phyloP scores from a whole-genome alignment of 306 rosid genomes.

The Chamaecrista fasciculata region DNA sequence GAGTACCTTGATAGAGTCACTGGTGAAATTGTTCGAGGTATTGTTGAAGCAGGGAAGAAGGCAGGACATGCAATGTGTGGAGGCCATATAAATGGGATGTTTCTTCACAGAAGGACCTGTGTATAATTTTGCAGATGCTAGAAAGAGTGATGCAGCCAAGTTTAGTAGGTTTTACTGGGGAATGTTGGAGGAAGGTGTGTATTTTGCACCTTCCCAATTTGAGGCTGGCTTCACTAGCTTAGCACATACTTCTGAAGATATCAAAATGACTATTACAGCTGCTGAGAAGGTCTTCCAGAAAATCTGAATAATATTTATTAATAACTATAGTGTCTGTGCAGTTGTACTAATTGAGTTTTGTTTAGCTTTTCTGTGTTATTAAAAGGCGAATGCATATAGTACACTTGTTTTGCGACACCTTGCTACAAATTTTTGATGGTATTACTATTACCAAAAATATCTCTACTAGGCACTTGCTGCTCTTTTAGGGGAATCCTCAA shows the following conservation, averaged over 20 bases:
- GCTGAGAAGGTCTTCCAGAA: slow-evolving; percentile 57
- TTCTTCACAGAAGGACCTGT: slow-evolving; percentile 77
- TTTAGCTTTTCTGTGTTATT: too few relatives aligned
- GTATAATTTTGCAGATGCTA: slow-evolving; percentile 57
- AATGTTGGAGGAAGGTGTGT: slow-evolving; percentile 77
- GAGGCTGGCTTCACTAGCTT: slow-evolving; percentile 81
- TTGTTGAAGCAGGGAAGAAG: slow-evolving; percentile 57
- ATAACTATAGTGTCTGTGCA: not conserved
- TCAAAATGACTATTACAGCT: slow-evolving; percentile 64
- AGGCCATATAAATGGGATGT: slow-evolving; percentile 69
- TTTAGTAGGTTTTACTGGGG: slow-evolving; percentile 64
- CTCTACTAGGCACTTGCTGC: too few relatives aligned
- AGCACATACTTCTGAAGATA: slow-evolving; percentile 60
- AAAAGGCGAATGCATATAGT: too few relatives aligned
- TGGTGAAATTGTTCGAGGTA: slow-evolving; percentile 54
- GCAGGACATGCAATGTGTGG: slow-evolving; percentile 71
- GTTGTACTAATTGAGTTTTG: not conserved
- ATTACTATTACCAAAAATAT: too few relatives aligned
- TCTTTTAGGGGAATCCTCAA: too few relatives aligned
- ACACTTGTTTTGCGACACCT: too few relatives aligned
- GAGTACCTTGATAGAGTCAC: slow-evolving; percentile 58
- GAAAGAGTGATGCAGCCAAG: slow-evolving; percentile 56
- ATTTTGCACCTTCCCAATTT: slow-evolving; percentile 74
- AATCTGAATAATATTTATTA: slow-evolving; percentile 39
- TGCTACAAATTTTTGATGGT: too few relatives aligned